Evolutionary conservation across 495 filamentous ascomycete species (phyloP).

Genomic region (Aspergillus ostianus): DNA sequence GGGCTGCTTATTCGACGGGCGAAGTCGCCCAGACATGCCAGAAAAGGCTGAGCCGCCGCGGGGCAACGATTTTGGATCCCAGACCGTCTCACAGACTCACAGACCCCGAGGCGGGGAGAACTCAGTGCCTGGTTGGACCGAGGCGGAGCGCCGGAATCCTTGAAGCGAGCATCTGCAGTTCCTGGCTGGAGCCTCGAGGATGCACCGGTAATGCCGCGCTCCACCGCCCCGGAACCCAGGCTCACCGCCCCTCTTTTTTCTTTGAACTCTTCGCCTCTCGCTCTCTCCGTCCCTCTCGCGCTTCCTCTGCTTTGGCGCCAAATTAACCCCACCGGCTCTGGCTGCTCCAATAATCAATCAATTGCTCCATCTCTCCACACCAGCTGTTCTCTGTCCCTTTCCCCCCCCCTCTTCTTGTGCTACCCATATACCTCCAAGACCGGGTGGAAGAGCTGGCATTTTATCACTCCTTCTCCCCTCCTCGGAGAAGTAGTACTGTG

Average conservation of each 20-base stretch:
- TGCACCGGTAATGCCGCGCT: background rate
- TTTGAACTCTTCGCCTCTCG: too few relatives aligned
- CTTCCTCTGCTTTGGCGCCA: background rate
- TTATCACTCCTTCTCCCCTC: background rate
- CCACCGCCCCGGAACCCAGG: background rate
- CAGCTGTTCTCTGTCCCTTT: background rate
- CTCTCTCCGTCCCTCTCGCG: background rate
- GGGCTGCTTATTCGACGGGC: slow-evolving; percentile 23
- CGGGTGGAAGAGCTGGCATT: background rate
- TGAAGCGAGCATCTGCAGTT: background rate
- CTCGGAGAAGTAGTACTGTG: background rate
- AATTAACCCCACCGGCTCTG: background rate
- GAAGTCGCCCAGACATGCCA: slow-evolving; percentile 10
- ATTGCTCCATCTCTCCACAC: background rate
- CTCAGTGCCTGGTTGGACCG: slow-evolving; percentile 2
- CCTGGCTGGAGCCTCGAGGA: too few relatives aligned
- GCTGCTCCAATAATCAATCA: background rate
- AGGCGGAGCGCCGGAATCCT: slow-evolving; percentile 10
- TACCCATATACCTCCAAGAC: background rate
- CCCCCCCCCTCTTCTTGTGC: background rate
- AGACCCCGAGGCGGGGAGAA: slow-evolving; percentile 14
- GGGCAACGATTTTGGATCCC: slow-evolving; percentile 11
- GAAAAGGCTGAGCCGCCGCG: slow-evolving; percentile 13
- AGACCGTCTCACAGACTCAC: slow-evolving; percentile 10
- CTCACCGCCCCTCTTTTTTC: too few relatives aligned